A percentile compares a stretch with the other conserved stretches of the same genome.
Conservation (phyloP, 192 early-diverging fungal species). For the Entomortierella parvispora region DNA sequence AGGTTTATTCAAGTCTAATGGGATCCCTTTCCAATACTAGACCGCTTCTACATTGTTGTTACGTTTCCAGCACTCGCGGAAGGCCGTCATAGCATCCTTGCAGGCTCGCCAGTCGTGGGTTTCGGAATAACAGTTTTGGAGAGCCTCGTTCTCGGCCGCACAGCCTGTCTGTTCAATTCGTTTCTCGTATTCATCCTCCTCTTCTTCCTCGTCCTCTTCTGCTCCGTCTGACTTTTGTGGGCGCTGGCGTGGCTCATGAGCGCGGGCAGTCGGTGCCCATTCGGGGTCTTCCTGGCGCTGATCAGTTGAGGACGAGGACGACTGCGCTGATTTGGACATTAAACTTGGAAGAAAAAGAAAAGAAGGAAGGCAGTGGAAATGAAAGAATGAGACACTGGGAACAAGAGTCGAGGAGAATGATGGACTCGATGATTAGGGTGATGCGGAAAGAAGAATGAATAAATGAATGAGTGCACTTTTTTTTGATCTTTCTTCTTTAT, state of each 20-base stretch:
- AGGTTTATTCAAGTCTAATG: not conserved
- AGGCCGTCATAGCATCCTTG: conserved; percentile 77
- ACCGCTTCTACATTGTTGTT: conserved; percentile 47
- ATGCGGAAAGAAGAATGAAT: too few relatives aligned
- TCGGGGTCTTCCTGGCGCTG: conserved; percentile 25
- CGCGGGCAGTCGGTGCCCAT: conserved; percentile 39
- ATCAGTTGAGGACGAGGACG: conserved; percentile 2
- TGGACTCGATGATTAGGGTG: too few relatives aligned
- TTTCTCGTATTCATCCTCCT: conserved; percentile 84
- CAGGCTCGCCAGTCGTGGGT: conserved; percentile 92
- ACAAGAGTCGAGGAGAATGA: too few relatives aligned
- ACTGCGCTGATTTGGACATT: conserved; percentile 24
- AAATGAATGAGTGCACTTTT: too few relatives aligned
- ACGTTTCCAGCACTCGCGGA: conserved; percentile 79
- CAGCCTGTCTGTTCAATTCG: conserved; percentile 86
- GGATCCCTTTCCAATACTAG: not conserved
- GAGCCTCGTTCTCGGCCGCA: conserved; percentile 77
- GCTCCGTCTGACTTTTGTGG: not conserved
- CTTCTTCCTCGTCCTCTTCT: conserved; percentile 58
- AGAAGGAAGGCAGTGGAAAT: not conserved
- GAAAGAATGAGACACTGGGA: not conserved
- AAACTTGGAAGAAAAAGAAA: not conserved
- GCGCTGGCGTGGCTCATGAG: conserved; percentile 20
- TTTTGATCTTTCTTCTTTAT: too few relatives aligned
- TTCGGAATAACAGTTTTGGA: conserved; percentile 87